Conservation (phyloP, 805 yeast genomes). For the Diddensiella transvaalensis region DNA sequence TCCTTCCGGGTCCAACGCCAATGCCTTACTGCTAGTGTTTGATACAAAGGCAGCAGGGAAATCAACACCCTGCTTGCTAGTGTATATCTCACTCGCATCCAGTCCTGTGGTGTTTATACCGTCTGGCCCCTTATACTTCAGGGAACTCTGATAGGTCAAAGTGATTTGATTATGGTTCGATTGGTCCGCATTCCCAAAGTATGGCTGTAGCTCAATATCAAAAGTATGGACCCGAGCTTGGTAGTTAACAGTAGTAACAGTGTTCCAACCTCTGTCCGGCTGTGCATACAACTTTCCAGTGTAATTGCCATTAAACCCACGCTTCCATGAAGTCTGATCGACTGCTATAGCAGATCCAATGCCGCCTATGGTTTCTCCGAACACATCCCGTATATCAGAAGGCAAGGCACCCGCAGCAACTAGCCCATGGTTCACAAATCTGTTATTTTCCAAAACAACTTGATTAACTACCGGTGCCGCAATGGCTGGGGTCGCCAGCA, state of each 20-base stretch:
- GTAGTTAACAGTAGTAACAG: slow-evolving; percentile 16
- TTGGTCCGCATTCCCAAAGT: slow-evolving; percentile 7
- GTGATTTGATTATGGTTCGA: slow-evolving; percentile 7
- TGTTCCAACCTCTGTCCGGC: slow-evolving; percentile 23
- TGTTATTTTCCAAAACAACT: slow-evolving; percentile 6
- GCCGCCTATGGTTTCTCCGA: slow-evolving; percentile 21
- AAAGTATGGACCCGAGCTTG: slow-evolving; percentile 15
- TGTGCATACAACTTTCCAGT: slow-evolving; percentile 17
- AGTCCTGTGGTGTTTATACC: slow-evolving; percentile 17
- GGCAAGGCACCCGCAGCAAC: slow-evolving; percentile 20
- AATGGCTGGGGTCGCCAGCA: neutral
- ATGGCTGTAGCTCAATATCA: slow-evolving; percentile 13
- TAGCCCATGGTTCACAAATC: slow-evolving; percentile 17
- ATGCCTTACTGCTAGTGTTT: slow-evolving; percentile 3
- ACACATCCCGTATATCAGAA: slow-evolving; percentile 13
- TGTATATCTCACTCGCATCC: slow-evolving; percentile 15
- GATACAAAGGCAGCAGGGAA: slow-evolving; percentile 16
- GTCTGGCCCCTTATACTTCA: slow-evolving; percentile 13
- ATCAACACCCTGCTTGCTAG: slow-evolving; percentile 9
- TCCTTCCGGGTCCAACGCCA: slow-evolving; percentile 19
- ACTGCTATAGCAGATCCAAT: slow-evolving; percentile 20
- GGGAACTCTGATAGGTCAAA: slow-evolving; percentile 11
- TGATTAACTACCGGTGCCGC: neutral
- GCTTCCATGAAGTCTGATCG: slow-evolving; percentile 12
- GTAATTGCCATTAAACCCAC: slow-evolving; percentile 12